Base-by-base conservation (phyloP, 2,329 filamentous ascomycete species). In the Sporothrix globosa region DNA sequence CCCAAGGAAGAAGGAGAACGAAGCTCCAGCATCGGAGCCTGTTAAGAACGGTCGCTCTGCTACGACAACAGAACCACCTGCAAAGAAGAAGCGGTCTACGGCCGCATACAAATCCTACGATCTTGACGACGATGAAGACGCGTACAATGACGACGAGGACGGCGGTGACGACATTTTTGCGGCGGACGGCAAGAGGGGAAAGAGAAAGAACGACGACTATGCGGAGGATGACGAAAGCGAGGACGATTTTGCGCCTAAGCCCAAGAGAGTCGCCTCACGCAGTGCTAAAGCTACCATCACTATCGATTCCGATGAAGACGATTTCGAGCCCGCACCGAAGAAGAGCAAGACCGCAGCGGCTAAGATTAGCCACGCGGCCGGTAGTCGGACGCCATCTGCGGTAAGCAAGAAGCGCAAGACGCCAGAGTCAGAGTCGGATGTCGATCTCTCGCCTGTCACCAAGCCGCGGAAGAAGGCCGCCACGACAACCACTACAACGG, bases 151-250 rank as follows among this genome's bases (percentile, higher is more conserved):
- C 24, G 90, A 92, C 68, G 87, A 86, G 7, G 88, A 92, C 58
- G 90, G 87, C 3, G 91, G 87, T n/a, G 91, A 93, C 74, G 94
- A 97, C 75, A 93, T 97, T 24, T 94, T 94, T 79, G 91, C 90
- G 17, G 90, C 91, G 4, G 89, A 92, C 73, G 86, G 85, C 46
- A 91, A 89, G 77, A 86, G 86, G 63, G 82, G 86, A 58, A 92
- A 89, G 77, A 84, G 87, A 65, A 91, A 88, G 75, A 89, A 89
- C 53, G 92, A 96, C 76, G 90, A 92, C 68, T 92, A 94, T 70
- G 85, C 87, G 71, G 91, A 91, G 72, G 91, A 91, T 71, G 60
- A 60, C 21, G 70, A 88, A 24, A 85, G 84, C 58, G 92, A 96
- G 69, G 90, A 93, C 44, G 89, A 92, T 63, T 77, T 87, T 34